A percentile compares a stretch with the other conserved stretches of the same genome.
Evolutionary conservation across 1,139 yeast species (phyloP).

Genomic region (Zygoascus sp.): DNA sequence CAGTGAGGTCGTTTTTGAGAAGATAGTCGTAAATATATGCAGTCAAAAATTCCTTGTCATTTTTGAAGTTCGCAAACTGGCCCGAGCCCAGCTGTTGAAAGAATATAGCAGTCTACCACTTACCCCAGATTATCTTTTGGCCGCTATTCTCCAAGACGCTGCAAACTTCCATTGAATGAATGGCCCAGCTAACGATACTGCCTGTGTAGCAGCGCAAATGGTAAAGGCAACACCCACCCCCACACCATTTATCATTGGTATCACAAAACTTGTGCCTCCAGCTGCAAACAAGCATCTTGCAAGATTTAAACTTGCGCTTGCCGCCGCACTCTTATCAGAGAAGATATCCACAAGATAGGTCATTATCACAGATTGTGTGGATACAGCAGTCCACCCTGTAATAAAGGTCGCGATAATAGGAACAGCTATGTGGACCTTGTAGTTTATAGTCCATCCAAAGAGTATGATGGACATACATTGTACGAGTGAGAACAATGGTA

Average conservation of each 20-base stretch:
- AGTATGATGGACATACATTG: slow-evolving; percentile 39
- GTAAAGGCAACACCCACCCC: slow-evolving; percentile 58
- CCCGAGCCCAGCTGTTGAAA: too few relatives aligned
- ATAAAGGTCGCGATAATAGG: slow-evolving; percentile 51
- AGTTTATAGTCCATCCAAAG: slow-evolving; percentile 64
- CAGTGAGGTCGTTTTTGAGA: too few relatives aligned
- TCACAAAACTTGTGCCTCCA: slow-evolving; percentile 52
- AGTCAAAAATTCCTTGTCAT: too few relatives aligned
- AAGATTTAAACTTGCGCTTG: slow-evolving; percentile 53
- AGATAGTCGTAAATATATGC: too few relatives aligned
- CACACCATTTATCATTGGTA: slow-evolving; percentile 48
- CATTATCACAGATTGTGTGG: slow-evolving; percentile 41
- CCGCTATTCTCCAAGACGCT: background rate
- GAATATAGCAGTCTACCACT: background rate
- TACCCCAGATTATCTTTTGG: background rate
- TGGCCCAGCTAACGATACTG: background rate
- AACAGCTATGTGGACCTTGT: slow-evolving; percentile 44
- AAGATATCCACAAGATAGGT: slow-evolving; percentile 54
- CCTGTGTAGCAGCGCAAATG: slow-evolving; percentile 33
- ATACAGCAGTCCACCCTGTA: slow-evolving; percentile 47
- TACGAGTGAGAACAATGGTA: slow-evolving; percentile 31
- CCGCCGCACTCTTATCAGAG: slow-evolving; percentile 53
- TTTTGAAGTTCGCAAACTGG: too few relatives aligned
- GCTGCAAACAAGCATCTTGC: slow-evolving; percentile 57
- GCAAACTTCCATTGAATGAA: background rate